Base-by-base conservation (phyloP, 371 early-diverging fungal genomes). In the Mucor racemosus region DNA sequence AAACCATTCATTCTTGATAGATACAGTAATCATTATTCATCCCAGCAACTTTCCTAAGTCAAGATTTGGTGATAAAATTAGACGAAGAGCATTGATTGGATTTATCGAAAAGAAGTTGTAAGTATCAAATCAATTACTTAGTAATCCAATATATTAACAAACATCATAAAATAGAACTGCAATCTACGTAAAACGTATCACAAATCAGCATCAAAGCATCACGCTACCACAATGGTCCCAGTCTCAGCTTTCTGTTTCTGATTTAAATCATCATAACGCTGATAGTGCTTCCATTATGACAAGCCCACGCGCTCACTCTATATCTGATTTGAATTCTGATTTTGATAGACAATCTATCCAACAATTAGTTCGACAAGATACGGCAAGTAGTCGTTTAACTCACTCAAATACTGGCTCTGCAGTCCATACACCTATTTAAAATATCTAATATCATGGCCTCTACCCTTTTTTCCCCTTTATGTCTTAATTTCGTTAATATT, bases 1-100 rank as follows among this genome's bases (percentile, higher is more conserved):
- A 38, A 81, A 87, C 38, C 94, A 94, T 75, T 84, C 84, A 55
- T 87, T 94, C 72, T 73, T 92, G 60, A 74, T 92, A 1, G 92
- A 92, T 74, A 86, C 86, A 34, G 84, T 95, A 39, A 87, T 89
- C 0, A 81, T 93, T 61, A 82, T 93, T 4, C 79, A 82, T 33
- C 79, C 81, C 17, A 86, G 81, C 44, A 76, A 85, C 13, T 70
- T 95, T 60, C 86, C 91, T 39, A 80, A 86, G 60, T 79, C 86
- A 35, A 70, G 86, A 14, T 80, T 78, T 60, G 88, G 88, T 11
- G 88, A 90, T 36, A 88, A 88, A 62, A 77, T 81, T 62, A 78
- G 90, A n/a, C 70, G 76, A 54, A 83, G 82, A 58, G 81, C 84
- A 42, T 65, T 79, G 64, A 26, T 41, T 10, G 59, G 63, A 0